Evolutionary conservation across 768 basidiomycete species (phyloP).

Genomic region (Aureoboletus auriporus): DNA sequence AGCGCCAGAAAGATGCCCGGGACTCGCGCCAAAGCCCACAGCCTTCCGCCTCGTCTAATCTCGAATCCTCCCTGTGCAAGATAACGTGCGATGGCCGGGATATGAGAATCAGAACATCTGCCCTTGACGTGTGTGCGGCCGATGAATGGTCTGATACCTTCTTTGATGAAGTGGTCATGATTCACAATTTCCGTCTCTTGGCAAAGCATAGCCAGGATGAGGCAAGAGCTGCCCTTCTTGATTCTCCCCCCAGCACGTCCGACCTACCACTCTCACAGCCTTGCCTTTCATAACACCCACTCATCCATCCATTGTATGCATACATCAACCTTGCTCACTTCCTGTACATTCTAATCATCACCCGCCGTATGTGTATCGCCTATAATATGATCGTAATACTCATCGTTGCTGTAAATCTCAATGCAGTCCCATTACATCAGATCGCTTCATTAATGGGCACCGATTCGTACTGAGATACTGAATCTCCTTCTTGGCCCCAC

Average conservation of each 20-base stretch:
- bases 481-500: conserved; percentile 13
- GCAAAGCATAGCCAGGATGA: conserved; percentile 36
- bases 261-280: conserved; percentile 20
- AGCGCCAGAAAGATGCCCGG: conserved; percentile 46
- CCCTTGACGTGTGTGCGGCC: conserved; percentile 38
- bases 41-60: conserved; percentile 28
- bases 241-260: conserved; percentile 20
- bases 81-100: conserved; percentile 35
- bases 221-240: conserved; percentile 26
- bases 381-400: conserved; percentile 31
- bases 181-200: conserved; percentile 46
- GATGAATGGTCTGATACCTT: conserved; percentile 59
- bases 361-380: conserved; percentile 29
- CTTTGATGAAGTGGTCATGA: conserved; percentile 60
- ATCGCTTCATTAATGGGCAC: conserved; percentile 12
- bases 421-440: conserved; percentile 19
- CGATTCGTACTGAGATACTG: conserved; percentile 13
- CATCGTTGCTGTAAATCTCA: conserved; percentile 26
- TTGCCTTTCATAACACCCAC: conserved; percentile 21
- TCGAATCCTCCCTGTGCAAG: conserved; percentile 33
- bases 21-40: conserved; percentile 34
- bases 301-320: conserved; percentile 23
- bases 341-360: conserved; percentile 34
- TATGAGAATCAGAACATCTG: conserved; percentile 46
- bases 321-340: conserved; percentile 26